A percentile compares a stretch with the other conserved stretches of the same genome.
Evolutionary conservation across 2,329 filamentous ascomycete species (phyloP).

Genomic region (Chalaropsis ovoidea): DNA sequence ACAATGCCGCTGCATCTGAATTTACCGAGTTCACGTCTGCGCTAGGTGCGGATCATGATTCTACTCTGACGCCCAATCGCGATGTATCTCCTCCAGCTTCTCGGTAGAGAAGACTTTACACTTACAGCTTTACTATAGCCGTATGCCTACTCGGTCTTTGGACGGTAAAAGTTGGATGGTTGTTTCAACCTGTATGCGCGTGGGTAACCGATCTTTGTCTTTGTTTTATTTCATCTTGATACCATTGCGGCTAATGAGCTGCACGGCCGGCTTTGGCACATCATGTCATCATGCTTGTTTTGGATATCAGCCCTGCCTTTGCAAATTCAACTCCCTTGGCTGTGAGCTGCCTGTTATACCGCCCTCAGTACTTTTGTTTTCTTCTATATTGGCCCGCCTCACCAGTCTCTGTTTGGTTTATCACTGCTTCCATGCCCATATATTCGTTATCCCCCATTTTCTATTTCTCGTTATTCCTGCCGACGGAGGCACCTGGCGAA

Average conservation of each 20-base stretch:
- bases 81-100: constrained; percentile 9
- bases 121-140: neutral
- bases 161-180: neutral
- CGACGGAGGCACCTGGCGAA: constrained; percentile 2
- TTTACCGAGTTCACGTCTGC: constrained; percentile 22
- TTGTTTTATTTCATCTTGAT: constrained; percentile 16
- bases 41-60: neutral
- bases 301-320: neutral
- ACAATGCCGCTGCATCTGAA: constrained; percentile 10
- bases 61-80: neutral
- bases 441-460: neutral
- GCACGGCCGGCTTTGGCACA: neutral
- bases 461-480: constrained; percentile 6
- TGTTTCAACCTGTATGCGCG: neutral
- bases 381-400: neutral
- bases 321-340: neutral
- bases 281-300: neutral
- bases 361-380: neutral
- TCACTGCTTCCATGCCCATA: constrained; percentile 1
- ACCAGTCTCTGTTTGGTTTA: neutral
- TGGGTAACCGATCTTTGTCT: neutral
- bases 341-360: neutral
- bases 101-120: neutral
- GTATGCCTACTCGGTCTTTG: neutral
- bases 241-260: neutral